These are phyloP conservation scores for Chaetomiaceae sp. DNA, from an alignment of 2,329 filamentous ascomycete species.

Conservation along the genomic window DNA sequence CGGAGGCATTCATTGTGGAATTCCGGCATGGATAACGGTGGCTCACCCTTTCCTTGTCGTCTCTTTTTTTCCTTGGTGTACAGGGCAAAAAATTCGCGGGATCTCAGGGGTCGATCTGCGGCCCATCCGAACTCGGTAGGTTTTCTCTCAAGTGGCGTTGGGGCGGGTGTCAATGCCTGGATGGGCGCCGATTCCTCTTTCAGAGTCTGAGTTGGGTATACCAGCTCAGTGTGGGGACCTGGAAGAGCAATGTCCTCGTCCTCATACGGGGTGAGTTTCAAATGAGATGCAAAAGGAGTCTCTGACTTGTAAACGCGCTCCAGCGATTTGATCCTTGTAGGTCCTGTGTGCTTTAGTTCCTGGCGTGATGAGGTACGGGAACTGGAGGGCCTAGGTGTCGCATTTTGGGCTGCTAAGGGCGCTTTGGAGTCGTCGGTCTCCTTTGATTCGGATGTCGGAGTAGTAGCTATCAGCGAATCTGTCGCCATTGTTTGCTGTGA, in stretches of 20 bases:
- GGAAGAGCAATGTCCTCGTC: conserved; percentile 22
- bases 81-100: conserved; percentile 18
- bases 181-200: conserved; percentile 15
- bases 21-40: conserved; percentile 16
- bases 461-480: background rate
- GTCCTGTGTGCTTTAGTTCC: conserved; percentile 8
- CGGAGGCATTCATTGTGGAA: conserved; percentile 23
- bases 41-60: conserved; percentile 15
- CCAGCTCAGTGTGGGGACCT: conserved; percentile 24
- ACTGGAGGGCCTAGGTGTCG: background rate
- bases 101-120: conserved; percentile 15
- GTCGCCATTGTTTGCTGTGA: background rate
- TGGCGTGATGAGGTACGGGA: background rate
- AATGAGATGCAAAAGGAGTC: conserved; percentile 15
- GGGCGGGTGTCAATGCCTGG: conserved; percentile 11
- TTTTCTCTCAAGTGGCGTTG: background rate
- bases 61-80: conserved; percentile 19
- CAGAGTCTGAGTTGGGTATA: conserved; percentile 12
- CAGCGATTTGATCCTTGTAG: conserved; percentile 15
- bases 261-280: conserved; percentile 25
- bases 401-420: background rate
- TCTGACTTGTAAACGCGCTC: conserved; percentile 19
- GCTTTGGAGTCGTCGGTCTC: background rate
- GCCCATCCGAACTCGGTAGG: conserved; percentile 20
- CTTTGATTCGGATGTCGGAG: background rate